Evolutionary conservation across 2,329 filamentous ascomycete species (phyloP), one percentile per base, ranked within the genome.

Genomic region (Escovopsis sp.): DNA sequence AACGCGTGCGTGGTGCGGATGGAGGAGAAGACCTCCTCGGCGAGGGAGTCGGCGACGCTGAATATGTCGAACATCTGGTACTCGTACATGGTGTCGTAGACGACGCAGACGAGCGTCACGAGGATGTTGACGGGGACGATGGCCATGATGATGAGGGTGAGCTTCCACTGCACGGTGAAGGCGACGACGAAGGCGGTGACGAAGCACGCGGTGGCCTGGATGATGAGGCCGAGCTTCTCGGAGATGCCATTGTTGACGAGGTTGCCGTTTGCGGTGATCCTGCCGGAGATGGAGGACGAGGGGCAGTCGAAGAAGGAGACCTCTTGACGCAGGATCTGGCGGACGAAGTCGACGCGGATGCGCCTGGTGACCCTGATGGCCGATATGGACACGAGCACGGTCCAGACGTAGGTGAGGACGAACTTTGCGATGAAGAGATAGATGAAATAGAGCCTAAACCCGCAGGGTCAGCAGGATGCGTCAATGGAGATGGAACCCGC

Each of bases 361-460:
- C 48, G 42, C 42, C 57, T 62, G 38, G 58, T 62, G 1, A 57
- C 57, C 27, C 59, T 54, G 41, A 63, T 59, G n/a, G 60, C 59
- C 6, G 57, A 55, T 30, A 58, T 49, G n/a, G 57, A 63, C 39
- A 65, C 47, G 27, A 64, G 53, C 30, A 74, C 70, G 48, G 70
- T 69, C 45, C 72, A 71, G 14, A 72, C 50, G 46, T 76, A 77
- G 0, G 64, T 67, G n/a, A 76, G 54, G 4, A 61, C 48, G 33
- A 76, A 70, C 42, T 72, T 72, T 12, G 57, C 72, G 15, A 73
- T 57, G 45, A 77, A 76, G 2, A 79, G 59, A 50, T 75, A 76
- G 12, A 77, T 58, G 45, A 76, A 74, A 47, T 66, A 72, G n/a
- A 73, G 52, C 7, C 71, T 74, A 24, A 7, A 30, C 8, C 9